phyloP scores from a whole-genome alignment of 495 filamentous ascomycete genomes.

The Chlorociboria aeruginascens region DNA sequence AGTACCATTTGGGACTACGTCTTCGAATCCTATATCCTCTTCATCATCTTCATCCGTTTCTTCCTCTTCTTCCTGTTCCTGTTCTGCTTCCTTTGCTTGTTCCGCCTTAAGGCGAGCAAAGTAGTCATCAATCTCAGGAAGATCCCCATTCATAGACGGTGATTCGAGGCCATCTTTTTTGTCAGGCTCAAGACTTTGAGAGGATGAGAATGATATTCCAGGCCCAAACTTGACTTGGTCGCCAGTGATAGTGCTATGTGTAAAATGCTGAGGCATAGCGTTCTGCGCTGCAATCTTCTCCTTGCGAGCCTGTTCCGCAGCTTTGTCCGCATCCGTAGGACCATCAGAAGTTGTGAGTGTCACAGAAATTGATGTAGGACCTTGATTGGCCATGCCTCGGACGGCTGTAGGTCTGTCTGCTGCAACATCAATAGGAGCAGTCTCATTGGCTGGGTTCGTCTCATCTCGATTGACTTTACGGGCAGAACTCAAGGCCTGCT shows the following conservation, averaged over 20 bases:
- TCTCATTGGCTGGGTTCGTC: slow-evolving; percentile 43
- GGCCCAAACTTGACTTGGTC: slow-evolving; percentile 21
- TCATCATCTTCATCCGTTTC: slow-evolving; percentile 39
- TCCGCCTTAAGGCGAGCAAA: slow-evolving; percentile 41
- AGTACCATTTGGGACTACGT: slow-evolving; percentile 20
- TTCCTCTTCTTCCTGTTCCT: slow-evolving; percentile 33
- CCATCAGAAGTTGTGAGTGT: slow-evolving; percentile 63
- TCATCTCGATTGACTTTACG: slow-evolving; percentile 48
- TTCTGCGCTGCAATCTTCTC: slow-evolving; percentile 73
- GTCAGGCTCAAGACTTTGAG: slow-evolving; percentile 35
- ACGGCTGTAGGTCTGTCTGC: slow-evolving; percentile 50
- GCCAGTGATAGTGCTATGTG: slow-evolving; percentile 64
- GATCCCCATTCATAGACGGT: slow-evolving; percentile 18
- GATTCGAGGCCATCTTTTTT: slow-evolving; percentile 29
- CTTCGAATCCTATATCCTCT: slow-evolving; percentile 32
- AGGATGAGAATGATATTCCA: slow-evolving; percentile 15
- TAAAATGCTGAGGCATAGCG: slow-evolving; percentile 79
- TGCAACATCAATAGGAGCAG: slow-evolving; percentile 33
- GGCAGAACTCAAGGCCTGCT: slow-evolving; percentile 54
- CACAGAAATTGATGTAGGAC: slow-evolving; percentile 62
- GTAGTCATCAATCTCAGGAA: slow-evolving; percentile 35
- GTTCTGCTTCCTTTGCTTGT: slow-evolving; percentile 33
- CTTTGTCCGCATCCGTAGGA: slow-evolving; percentile 61
- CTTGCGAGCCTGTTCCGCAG: slow-evolving; percentile 59
- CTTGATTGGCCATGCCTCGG: slow-evolving; percentile 53